Evolutionary conservation across 2,329 filamentous ascomycete species (phyloP).

Genomic region (Aspergillus hiratsukae): DNA sequence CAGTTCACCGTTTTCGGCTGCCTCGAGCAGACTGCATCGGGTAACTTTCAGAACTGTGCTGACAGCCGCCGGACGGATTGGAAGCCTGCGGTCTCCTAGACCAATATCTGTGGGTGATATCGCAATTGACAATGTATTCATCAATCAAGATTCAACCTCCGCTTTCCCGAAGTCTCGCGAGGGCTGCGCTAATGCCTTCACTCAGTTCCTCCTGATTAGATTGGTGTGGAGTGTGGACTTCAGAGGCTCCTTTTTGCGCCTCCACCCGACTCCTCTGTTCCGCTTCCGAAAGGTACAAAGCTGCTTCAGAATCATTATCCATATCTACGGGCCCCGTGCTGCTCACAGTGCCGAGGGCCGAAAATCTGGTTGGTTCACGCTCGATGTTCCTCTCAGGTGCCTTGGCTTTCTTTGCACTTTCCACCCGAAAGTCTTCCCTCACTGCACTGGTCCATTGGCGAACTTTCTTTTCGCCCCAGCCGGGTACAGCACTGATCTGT

Average conservation of each 20-base stretch:
- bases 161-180: constrained; percentile 50
- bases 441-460: constrained; percentile 78
- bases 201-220: constrained; percentile 41
- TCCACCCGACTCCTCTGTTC: constrained; percentile 19
- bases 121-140: not conserved
- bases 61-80: not conserved
- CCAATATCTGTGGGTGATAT: not conserved
- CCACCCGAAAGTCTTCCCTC: constrained; percentile 76
- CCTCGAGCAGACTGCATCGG: not conserved
- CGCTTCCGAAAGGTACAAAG: constrained; percentile 34
- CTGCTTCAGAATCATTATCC: constrained; percentile 47
- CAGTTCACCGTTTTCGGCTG: not conserved
- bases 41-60: not conserved
- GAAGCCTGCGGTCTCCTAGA: not conserved
- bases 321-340: constrained; percentile 12
- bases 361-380: constrained; percentile 26
- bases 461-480: constrained; percentile 95
- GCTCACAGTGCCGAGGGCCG: constrained; percentile 18
- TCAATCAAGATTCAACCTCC: constrained; percentile 18
- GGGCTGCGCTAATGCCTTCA: constrained; percentile 56
- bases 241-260: constrained; percentile 15
- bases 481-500: constrained; percentile 75
- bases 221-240: constrained; percentile 6
- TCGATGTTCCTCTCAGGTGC: constrained; percentile 23
- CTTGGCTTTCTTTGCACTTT: constrained; percentile 61